Evolutionary conservation across 2,329 filamentous ascomycete genomes (phyloP).

Genomic region (Fusarium acutatum): DNA sequence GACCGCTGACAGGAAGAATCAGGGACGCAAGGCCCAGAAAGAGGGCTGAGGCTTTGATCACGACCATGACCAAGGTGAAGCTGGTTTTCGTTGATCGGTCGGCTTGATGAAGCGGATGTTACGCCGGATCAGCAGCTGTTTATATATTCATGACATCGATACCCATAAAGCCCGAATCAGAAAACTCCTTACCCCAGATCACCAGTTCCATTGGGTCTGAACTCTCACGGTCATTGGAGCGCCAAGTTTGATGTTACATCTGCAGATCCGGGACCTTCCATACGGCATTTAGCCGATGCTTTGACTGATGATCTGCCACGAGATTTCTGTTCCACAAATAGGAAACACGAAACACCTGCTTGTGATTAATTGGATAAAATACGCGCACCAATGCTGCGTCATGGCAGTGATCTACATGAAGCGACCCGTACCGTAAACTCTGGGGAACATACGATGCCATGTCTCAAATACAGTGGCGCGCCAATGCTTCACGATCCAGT

Average conservation of each 20-base stretch:
- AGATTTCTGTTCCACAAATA: constrained; percentile 22
- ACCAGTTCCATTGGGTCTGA: background rate
- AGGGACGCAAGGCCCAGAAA: background rate
- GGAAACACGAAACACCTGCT: background rate
- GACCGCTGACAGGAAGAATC: background rate
- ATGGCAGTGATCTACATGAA: background rate
- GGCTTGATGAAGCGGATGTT: background rate
- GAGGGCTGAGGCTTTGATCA: constrained; percentile 7
- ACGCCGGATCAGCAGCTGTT: background rate
- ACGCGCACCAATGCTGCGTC: constrained; percentile 21
- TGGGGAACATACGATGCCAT: background rate
- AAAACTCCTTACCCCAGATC: background rate
- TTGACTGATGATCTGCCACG: background rate
- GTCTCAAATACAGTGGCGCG: background rate
- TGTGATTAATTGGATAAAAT: background rate
- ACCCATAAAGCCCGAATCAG: too few species aligned
- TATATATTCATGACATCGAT: background rate
- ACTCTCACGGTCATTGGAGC: constrained; percentile 6
- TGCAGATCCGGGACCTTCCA: constrained; percentile 15
- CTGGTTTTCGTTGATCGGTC: background rate
- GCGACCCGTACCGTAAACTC: background rate
- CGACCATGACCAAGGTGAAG: constrained; percentile 11
- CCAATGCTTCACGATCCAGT: background rate
- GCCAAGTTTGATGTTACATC: constrained; percentile 19
- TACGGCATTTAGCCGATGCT: background rate